Conservation (phyloP, 345 rosid genomes). For the Camelina neglecta region DNA sequence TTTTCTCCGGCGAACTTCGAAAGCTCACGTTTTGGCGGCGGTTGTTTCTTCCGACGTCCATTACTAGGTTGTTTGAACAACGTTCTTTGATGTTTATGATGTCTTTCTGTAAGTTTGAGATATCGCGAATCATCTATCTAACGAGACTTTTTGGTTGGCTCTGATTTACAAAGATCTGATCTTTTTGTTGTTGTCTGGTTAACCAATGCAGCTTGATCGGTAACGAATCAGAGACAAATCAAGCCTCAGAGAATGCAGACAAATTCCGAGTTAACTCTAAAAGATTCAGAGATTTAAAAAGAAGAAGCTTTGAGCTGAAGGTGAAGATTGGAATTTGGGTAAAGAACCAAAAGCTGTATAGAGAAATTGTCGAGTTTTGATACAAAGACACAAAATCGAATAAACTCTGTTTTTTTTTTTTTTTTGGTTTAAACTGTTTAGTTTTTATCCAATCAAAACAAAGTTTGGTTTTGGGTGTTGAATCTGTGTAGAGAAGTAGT, state of each 20-base stretch:
- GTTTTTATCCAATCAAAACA: neutral
- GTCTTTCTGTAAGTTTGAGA: slow-evolving; percentile 21
- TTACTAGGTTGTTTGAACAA: slow-evolving; percentile 20
- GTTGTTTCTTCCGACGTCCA: slow-evolving; percentile 33
- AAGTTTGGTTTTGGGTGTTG: too few relatives aligned
- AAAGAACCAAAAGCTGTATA: slow-evolving; percentile 9
- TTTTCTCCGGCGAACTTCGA: slow-evolving; percentile 23
- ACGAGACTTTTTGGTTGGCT: neutral
- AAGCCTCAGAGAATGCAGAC: slow-evolving; percentile 21
- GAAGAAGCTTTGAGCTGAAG: slow-evolving; percentile 2
- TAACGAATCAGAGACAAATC: slow-evolving; percentile 11
- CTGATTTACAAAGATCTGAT: slow-evolving; percentile 10
- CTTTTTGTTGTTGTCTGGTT: neutral
- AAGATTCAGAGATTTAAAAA: neutral
- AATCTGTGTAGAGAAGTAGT: too few relatives aligned
- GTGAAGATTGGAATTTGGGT: neutral
- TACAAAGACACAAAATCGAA: neutral
- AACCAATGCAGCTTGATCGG: slow-evolving; percentile 27
- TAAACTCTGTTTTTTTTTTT: neutral
- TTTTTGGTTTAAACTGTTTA: neutral
- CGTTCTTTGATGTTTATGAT: slow-evolving; percentile 12
- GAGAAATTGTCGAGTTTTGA: slow-evolving; percentile 6
- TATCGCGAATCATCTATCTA: slow-evolving; percentile 35
- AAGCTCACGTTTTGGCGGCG: slow-evolving; percentile 20
- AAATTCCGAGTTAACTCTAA: slow-evolving; percentile 21